These are phyloP conservation scores for Besnoitia besnoiti DNA, from an alignment of 169 alveolate species.

Conservation along the genomic window DNA sequence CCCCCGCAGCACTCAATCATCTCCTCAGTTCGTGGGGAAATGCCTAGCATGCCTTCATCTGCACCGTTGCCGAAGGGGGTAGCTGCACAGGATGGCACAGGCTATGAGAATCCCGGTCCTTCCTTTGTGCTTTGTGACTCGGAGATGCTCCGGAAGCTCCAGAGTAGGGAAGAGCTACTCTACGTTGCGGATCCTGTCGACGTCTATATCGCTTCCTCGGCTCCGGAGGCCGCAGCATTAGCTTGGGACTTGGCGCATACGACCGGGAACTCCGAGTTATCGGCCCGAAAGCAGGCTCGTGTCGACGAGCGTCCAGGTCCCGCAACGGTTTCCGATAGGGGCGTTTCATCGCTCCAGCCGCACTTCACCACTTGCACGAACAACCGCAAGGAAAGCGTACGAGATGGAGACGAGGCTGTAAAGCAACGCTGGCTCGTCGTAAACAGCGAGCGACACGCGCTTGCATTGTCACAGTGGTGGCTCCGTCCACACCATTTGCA, in stretches of 20 bases:
- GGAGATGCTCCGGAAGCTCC: neutral
- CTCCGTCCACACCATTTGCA: neutral
- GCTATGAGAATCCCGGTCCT: neutral
- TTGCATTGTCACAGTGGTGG: slow-evolving; percentile 37
- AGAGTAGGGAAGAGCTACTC: neutral
- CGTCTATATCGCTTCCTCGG: neutral
- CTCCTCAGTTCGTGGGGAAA: too few relatives aligned
- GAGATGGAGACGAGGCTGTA: neutral
- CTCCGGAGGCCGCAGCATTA: neutral
- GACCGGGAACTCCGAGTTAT: neutral
- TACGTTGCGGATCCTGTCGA: slow-evolving; percentile 11
- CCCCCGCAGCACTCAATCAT: too few relatives aligned
- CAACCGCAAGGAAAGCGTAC: too few relatives aligned
- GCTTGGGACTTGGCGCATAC: neutral
- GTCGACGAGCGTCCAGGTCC: neutral
- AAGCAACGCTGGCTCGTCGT: neutral
- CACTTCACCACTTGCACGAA: too few relatives aligned
- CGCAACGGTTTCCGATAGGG: too few relatives aligned
- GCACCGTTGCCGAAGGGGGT: too few relatives aligned
- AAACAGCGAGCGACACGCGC: neutral
- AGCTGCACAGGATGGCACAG: too few relatives aligned
- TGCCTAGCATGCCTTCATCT: too few relatives aligned
- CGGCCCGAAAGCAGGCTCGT: too few relatives aligned
- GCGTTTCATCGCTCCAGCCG: too few relatives aligned
- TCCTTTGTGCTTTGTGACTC: neutral